phyloP scores from a whole-genome alignment of 2,329 filamentous ascomycete genomes.

The Phialophora chinensis region DNA sequence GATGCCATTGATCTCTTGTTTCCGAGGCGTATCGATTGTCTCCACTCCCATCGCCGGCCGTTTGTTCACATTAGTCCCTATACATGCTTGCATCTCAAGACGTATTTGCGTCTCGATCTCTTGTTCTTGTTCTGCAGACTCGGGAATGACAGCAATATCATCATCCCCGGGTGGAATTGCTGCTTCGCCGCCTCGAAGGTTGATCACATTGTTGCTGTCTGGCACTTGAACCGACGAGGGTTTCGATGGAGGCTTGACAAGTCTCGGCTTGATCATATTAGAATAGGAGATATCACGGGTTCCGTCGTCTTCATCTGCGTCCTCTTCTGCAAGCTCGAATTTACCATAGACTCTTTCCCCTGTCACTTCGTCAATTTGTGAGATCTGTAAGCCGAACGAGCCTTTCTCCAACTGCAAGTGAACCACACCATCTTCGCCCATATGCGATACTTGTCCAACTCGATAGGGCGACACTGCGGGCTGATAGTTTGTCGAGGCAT shows the following conservation, averaged over 20 bases:
- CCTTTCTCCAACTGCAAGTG: conserved; percentile 67
- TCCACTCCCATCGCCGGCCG: not conserved
- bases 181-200: conserved; percentile 24
- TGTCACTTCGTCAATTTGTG: conserved; percentile 64
- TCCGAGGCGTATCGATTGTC: conserved; percentile 45
- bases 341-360: conserved; percentile 76
- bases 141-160: conserved; percentile 29
- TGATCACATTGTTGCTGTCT: conserved; percentile 34
- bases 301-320: conserved; percentile 64
- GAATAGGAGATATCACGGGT: conserved; percentile 64
- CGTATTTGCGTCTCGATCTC: conserved; percentile 4
- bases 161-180: conserved; percentile 19
- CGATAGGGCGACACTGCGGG: conserved; percentile 59
- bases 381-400: conserved; percentile 42
- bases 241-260: conserved; percentile 58
- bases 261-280: conserved; percentile 71
- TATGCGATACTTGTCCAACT: conserved; percentile 69
- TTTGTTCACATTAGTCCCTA: not conserved
- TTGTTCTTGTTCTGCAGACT: conserved; percentile 28
- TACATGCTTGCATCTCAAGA: not conserved
- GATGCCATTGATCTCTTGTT: conserved; percentile 51
- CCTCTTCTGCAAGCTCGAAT: conserved; percentile 71
- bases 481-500: conserved; percentile 55
- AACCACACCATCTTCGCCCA: conserved; percentile 61
- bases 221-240: conserved; percentile 40